Percentiles rank a stretch among this genome's conserved stretches.
phyloP scores from a whole-genome alignment of 2,329 filamentous ascomycete species.

The Bertia moriformis region DNA sequence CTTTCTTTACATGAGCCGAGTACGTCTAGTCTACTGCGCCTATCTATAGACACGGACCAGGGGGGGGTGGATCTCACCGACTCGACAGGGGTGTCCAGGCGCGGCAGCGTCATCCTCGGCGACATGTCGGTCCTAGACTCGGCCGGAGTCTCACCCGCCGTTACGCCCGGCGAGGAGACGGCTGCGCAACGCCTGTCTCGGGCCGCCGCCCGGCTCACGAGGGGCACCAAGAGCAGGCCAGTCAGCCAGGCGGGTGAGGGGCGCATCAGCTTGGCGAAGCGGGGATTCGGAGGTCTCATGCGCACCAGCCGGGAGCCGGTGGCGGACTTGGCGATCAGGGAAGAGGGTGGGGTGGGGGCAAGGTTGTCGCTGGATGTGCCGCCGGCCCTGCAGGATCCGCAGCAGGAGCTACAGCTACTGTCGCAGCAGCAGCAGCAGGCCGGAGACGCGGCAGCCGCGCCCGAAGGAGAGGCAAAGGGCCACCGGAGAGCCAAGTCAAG shows the following conservation, averaged over 20 bases:
- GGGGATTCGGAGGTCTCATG: conserved; percentile 34
- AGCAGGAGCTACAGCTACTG: not conserved
- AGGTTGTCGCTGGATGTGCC: not conserved
- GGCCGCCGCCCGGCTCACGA: conserved; percentile 38
- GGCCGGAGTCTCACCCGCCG: conserved; percentile 18
- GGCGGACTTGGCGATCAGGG: conserved; percentile 12
- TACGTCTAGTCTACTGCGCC: no score
- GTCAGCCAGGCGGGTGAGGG: conserved; percentile 42
- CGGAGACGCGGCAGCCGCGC: not conserved
- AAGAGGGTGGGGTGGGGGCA: not conserved
- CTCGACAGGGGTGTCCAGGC: conserved; percentile 23
- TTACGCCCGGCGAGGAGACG: conserved; percentile 34
- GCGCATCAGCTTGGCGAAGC: conserved; percentile 41
- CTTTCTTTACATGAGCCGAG: no score
- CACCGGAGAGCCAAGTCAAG: conserved; percentile 7
- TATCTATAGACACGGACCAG: conserved; percentile 38
- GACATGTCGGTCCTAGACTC: conserved; percentile 21
- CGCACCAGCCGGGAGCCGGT: conserved; percentile 33
- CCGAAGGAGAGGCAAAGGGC: not conserved
- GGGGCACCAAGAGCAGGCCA: conserved; percentile 34
- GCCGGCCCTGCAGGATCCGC: not conserved
- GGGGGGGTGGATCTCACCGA: conserved; percentile 30
- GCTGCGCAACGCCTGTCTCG: conserved; percentile 39
- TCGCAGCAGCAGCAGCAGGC: not conserved
- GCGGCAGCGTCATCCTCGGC: conserved; percentile 33